Conservation (phyloP, 768 basidiomycete species). For the Amanita fuliginea region DNA sequence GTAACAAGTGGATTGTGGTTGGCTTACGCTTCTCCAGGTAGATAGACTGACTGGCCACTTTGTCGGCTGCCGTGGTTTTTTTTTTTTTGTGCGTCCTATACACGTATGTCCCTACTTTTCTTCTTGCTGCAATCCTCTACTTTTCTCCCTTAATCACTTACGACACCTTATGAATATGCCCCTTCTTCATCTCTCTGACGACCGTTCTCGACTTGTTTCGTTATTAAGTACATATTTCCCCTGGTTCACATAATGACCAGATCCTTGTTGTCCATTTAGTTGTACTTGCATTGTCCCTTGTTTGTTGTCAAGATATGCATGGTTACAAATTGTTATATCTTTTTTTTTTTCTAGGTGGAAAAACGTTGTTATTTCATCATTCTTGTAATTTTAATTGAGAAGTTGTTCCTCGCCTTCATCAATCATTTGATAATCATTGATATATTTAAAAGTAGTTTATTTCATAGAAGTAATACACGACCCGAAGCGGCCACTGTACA, state of each 20-base stretch:
- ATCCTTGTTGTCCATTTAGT: constrained; percentile 22
- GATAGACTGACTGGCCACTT: background rate
- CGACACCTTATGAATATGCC: background rate
- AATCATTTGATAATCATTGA: background rate
- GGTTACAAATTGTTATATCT: too few species aligned
- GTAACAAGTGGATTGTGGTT: background rate
- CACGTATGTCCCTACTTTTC: background rate
- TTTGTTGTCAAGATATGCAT: too few species aligned
- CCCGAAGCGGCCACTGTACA: background rate
- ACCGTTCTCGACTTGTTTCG: background rate
- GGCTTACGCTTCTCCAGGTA: background rate
- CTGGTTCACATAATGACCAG: constrained; percentile 58
- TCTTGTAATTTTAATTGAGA: too few species aligned
- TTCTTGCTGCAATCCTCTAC: background rate
- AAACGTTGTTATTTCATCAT: too few species aligned
- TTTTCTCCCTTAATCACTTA: background rate
- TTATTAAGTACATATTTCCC: constrained; percentile 8
- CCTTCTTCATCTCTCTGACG: background rate
- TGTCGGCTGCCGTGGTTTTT: background rate
- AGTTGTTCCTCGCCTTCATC: constrained; percentile 5
- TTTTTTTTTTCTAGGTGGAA: too few species aligned
- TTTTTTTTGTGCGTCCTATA: background rate
- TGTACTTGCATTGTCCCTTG: constrained; percentile 16
- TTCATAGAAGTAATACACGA: background rate
- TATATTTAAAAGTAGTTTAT: background rate